Evolutionary conservation across 352 stramenopile species (phyloP).

Genomic region (Pythium rishiriense): DNA sequence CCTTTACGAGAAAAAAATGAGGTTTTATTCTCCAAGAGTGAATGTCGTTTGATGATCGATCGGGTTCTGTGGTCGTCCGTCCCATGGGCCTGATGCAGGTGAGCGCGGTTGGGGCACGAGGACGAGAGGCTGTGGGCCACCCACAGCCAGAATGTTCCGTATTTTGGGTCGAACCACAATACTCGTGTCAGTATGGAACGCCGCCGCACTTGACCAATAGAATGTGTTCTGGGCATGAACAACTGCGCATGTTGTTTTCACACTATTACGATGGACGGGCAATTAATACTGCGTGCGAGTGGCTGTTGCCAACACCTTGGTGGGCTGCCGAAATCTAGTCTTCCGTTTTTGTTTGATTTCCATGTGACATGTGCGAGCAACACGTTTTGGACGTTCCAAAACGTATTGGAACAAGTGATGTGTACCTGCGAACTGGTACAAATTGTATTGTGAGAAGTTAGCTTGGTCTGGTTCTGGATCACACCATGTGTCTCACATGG

Average conservation of each 20-base stretch:
- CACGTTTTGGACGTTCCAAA: not conserved
- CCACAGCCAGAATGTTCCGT: not conserved
- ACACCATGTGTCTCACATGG: conserved; percentile 1
- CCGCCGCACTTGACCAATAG: not conserved
- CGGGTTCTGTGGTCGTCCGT: conserved; percentile 25
- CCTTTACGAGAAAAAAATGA: conserved; percentile 14
- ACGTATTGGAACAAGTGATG: not conserved
- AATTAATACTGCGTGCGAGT: not conserved
- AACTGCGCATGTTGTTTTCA: not conserved
- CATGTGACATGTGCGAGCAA: conserved; percentile 5
- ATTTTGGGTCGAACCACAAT: not conserved
- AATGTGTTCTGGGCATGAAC: not conserved
- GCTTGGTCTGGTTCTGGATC: not conserved
- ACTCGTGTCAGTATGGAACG: not conserved
- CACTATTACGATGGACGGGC: not conserved
- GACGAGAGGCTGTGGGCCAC: conserved; percentile 12
- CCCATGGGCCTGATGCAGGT: conserved; percentile 14
- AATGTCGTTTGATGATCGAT: conserved; percentile 28
- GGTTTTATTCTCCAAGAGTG: conserved; percentile 21
- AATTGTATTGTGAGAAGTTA: not conserved
- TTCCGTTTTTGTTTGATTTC: not conserved
- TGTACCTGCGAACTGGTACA: conserved; percentile 4
- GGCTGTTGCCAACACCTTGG: not conserved
- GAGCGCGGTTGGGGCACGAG: conserved; percentile 11
- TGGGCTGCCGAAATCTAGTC: too few species aligned